Conservation (phyloP, 164 flowering plant genomes). For the Protea cynaroides region DNA sequence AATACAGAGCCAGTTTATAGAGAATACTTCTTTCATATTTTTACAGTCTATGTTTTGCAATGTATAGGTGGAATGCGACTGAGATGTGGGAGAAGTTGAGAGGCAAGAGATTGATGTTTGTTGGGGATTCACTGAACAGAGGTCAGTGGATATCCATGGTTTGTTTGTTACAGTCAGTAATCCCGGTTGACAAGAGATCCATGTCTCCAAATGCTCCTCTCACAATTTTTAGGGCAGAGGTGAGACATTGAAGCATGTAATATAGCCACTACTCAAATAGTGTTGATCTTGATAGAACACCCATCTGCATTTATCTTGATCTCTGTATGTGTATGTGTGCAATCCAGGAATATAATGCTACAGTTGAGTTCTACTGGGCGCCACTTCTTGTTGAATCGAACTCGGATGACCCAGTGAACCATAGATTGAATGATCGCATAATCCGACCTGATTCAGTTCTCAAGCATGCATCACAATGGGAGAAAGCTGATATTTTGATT, state of each 20-base stretch:
- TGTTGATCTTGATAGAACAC: neutral
- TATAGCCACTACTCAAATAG: neutral
- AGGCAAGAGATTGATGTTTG: constrained; percentile 92
- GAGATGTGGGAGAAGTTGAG: constrained; percentile 94
- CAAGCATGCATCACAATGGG: constrained; percentile 78
- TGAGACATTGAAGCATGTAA: constrained; percentile 13
- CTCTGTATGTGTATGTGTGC: constrained; percentile 5
- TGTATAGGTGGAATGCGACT: constrained; percentile 65
- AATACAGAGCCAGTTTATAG: no score
- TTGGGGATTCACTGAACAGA: constrained; percentile 92
- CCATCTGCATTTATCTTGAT: neutral
- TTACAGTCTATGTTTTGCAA: constrained; percentile 1
- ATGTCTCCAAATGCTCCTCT: constrained; percentile 82
- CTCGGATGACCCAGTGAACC: constrained; percentile 89
- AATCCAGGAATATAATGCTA: constrained; percentile 79
- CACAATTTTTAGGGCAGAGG: constrained; percentile 91
- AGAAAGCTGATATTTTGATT: constrained; percentile 78
- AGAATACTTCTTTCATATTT: neutral
- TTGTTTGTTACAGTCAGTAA: constrained; percentile 76
- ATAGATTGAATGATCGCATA: constrained; percentile 70
- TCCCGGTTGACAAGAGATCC: constrained; percentile 61
- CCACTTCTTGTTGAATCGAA: constrained; percentile 90
- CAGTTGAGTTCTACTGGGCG: constrained; percentile 93
- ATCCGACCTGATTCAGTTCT: constrained; percentile 72
- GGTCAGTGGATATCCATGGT: constrained; percentile 99